These are phyloP conservation scores for Alliaria petiolata DNA, from an alignment of 345 rosid species.

Conservation along the genomic window DNA sequence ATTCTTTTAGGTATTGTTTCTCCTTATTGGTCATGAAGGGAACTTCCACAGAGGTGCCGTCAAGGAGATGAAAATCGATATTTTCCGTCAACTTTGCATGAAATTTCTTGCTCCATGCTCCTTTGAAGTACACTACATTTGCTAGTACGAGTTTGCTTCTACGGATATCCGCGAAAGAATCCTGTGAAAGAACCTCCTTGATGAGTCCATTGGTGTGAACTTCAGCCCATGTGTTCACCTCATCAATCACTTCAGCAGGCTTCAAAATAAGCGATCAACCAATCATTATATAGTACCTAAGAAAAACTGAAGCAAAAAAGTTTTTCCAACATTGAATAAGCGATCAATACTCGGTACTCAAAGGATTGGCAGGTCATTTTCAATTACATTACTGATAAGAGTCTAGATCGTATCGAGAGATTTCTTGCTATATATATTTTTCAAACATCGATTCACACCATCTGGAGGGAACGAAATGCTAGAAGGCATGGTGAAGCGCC, in stretches of 20 bases:
- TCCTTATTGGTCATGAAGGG: constrained; percentile 68
- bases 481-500: too few species aligned
- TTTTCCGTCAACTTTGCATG: constrained; percentile 44
- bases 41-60: constrained; percentile 44
- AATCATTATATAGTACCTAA: too few species aligned
- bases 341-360: too few species aligned
- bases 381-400: too few species aligned
- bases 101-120: constrained; percentile 56
- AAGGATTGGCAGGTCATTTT: too few species aligned
- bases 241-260: constrained; percentile 43
- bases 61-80: constrained; percentile 50
- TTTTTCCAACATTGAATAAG: too few species aligned
- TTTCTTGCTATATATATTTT: too few species aligned
- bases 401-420: too few species aligned
- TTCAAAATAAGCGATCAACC: too few species aligned
- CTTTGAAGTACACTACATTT: constrained; percentile 75
- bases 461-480: too few species aligned
- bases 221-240: constrained; percentile 64
- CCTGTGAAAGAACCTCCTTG: constrained; percentile 53
- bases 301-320: too few species aligned
- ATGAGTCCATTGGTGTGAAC: constrained; percentile 59
- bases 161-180: constrained; percentile 31
- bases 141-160: constrained; percentile 47
- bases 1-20: constrained; percentile 38
- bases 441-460: too few species aligned